Percentiles rank a stretch among this genome's conserved stretches.
These are phyloP conservation scores for Hymenoscyphus fructigenus DNA, from an alignment of 2,329 filamentous ascomycete species.

Conservation along the genomic window DNA sequence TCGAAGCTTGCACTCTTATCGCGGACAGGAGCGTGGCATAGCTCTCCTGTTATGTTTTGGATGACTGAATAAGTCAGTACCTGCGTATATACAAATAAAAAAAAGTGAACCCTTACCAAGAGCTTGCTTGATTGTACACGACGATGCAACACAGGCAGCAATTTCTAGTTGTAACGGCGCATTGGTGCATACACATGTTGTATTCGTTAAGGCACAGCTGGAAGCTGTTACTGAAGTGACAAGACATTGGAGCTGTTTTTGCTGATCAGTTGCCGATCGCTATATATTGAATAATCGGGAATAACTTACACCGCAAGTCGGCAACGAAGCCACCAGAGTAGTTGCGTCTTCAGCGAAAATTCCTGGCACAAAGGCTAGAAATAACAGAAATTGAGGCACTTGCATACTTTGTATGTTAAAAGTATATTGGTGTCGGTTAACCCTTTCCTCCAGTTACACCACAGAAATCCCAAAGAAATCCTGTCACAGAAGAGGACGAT, in stretches of 20 bases:
- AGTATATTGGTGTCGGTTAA: neutral
- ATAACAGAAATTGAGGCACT: neutral
- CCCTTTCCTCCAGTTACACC: neutral
- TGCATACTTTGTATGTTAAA: neutral
- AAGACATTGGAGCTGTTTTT: conserved; percentile 22
- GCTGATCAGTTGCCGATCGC: neutral
- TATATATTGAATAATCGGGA: neutral
- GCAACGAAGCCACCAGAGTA: neutral
- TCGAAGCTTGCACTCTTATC: conserved; percentile 8
- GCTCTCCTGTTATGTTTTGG: conserved; percentile 41
- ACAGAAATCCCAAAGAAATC: neutral
- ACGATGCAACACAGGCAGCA: conserved; percentile 37
- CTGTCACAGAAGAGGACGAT: neutral
- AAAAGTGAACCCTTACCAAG: conserved; percentile 33
- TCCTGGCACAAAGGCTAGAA: neutral
- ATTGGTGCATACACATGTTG: conserved; percentile 43
- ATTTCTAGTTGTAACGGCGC: conserved; percentile 35
- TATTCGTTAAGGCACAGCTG: conserved; percentile 39
- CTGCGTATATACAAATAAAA: neutral
- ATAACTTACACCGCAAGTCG: conserved; percentile 8
- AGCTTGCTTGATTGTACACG: conserved; percentile 40
- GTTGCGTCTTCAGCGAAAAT: neutral
- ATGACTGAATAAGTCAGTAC: conserved; percentile 2
- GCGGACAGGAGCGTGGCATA: conserved; percentile 37
- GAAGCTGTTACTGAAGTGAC: conserved; percentile 29